phyloP scores from a whole-genome alignment of 2,329 filamentous ascomycete genomes.

The Dactylonectria estremocensis region DNA sequence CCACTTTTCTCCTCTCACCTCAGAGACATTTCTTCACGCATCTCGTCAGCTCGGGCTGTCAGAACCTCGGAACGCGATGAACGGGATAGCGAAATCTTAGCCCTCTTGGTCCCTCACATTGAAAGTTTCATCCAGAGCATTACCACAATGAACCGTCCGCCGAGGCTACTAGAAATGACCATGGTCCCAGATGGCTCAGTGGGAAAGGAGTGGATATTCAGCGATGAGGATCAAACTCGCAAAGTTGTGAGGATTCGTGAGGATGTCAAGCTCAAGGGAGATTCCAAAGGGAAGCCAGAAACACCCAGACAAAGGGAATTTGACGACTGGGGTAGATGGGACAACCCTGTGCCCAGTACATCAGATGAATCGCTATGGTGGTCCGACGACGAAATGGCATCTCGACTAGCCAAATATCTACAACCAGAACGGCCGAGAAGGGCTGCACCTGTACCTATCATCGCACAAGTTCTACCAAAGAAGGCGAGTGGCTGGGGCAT shows the following conservation, averaged over 20 bases:
- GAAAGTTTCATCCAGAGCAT: slow-evolving; percentile 60
- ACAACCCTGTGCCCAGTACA: slow-evolving; percentile 37
- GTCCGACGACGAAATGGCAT: slow-evolving; percentile 62
- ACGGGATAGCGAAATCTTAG: slow-evolving; percentile 57
- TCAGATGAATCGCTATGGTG: slow-evolving; percentile 59
- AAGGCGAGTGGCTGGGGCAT: slow-evolving; percentile 54
- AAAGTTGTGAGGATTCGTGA: slow-evolving; percentile 51
- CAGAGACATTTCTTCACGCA: slow-evolving; percentile 54
- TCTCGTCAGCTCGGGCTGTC: slow-evolving; percentile 54
- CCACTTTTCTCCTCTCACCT: slow-evolving; percentile 56
- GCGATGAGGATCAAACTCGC: slow-evolving; percentile 51
- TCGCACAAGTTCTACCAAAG: slow-evolving; percentile 53
- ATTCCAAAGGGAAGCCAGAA: slow-evolving; percentile 16
- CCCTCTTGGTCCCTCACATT: slow-evolving; percentile 59
- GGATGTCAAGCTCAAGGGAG: slow-evolving; percentile 33
- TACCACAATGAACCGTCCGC: slow-evolving; percentile 50
- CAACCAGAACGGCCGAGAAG: slow-evolving; percentile 52
- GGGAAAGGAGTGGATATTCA: slow-evolving; percentile 53
- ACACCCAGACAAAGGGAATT: slow-evolving; percentile 50
- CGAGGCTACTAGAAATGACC: slow-evolving; percentile 58
- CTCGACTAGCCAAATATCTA: slow-evolving; percentile 61
- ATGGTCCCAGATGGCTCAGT: slow-evolving; percentile 62
- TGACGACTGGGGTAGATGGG: slow-evolving; percentile 64
- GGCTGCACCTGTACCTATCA: slow-evolving; percentile 48
- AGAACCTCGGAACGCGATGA: slow-evolving; percentile 53